Percentiles rank a stretch among this genome's conserved stretches.
These are phyloP conservation scores for Phytophthora uliginosa DNA, from an alignment of 352 stramenopile species.

Conservation along the genomic window DNA sequence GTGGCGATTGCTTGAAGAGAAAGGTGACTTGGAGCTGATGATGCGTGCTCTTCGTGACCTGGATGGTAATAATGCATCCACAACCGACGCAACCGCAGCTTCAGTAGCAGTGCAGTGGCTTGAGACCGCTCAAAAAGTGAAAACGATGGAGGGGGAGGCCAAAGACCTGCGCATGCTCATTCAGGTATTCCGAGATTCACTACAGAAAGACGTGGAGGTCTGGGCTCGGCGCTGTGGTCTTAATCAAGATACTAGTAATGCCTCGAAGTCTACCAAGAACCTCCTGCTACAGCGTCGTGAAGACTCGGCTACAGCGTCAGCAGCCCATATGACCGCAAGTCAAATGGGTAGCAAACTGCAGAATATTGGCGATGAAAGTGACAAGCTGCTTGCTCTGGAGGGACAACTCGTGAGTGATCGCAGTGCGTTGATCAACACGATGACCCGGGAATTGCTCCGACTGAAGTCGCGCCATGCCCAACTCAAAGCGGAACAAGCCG, in stretches of 20 bases:
- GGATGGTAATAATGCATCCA: slow-evolving; percentile 38
- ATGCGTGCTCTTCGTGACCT: slow-evolving; percentile 80
- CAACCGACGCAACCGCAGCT: slow-evolving; percentile 37
- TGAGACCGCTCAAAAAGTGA: slow-evolving; percentile 64
- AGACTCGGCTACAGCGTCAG: slow-evolving; percentile 68
- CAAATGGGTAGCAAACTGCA: slow-evolving; percentile 86
- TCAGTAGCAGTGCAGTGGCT: slow-evolving; percentile 56
- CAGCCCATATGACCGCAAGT: slow-evolving; percentile 81
- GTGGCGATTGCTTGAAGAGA: slow-evolving; percentile 88
- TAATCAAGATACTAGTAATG: slow-evolving; percentile 21
- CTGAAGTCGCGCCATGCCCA: slow-evolving; percentile 65
- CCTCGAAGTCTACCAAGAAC: slow-evolving; percentile 39
- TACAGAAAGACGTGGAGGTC: slow-evolving; percentile 84
- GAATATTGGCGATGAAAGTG: slow-evolving; percentile 82
- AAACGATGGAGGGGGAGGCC: slow-evolving; percentile 67
- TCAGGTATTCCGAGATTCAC: slow-evolving; percentile 83
- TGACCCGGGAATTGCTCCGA: slow-evolving; percentile 68
- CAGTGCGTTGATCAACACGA: slow-evolving; percentile 75
- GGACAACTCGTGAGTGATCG: slow-evolving; percentile 69
- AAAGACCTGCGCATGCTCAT: slow-evolving; percentile 89
- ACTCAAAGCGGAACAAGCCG: slow-evolving; percentile 40
- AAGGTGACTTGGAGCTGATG: slow-evolving; percentile 86
- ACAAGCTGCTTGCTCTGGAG: slow-evolving; percentile 73
- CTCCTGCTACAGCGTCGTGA: slow-evolving; percentile 47
- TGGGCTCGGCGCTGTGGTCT: slow-evolving; percentile 62